Evolutionary conservation across 1,284 basidiomycete genomes (phyloP), one percentile per base, ranked within the genome.

Genomic region (Paramarasmius palmivorus): DNA sequence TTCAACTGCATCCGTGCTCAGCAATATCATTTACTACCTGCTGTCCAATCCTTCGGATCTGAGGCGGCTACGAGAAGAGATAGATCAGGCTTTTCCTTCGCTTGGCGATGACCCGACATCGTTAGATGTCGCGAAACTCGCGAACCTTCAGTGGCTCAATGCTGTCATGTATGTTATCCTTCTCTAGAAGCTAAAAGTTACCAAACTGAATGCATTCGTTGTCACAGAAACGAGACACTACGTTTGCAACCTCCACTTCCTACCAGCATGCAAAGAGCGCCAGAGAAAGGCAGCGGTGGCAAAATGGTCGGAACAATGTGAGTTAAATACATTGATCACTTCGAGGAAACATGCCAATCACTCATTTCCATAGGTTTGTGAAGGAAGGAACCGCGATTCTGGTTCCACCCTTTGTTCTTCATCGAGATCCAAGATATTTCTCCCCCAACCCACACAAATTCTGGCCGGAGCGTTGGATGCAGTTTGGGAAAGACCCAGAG

Each of bases 1-100:
- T 35, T 66, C 66, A 10, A 59, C 62, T 0, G 57, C 65, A 0
- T 61, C 53, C 15, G 55, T 57, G 1, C 45, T 68, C 8, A 53
- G 50, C 26, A 57, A 60, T 44, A 34, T 58, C 4, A 42, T 64
- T 39, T 68, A 55, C 53, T 59, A 56, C 37, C 44, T 68, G 9
- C 25, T 67, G 22, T 6, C 29, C 7, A 46, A 40, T 22, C 49
- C 65, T 35, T 60, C 35, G 6, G 35, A 49, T 29, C 17, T 46
- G n/a, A 26, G 32, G n/a, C 25, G n/a, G 4, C 5, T 19, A 22
- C 40, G 40, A 15, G 49, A 51, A 19, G 29, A 51, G 17, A 44
- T 51, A 12, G 29, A 48, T 15, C n/a, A 22, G 1, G 48, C 37
- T 15, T 32, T 37, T 8, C n/a, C 45, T 22, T 9, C 34, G n/a